phyloP scores from a whole-genome alignment of 1,284 basidiomycete species.

The Fomitopsis betulina region DNA sequence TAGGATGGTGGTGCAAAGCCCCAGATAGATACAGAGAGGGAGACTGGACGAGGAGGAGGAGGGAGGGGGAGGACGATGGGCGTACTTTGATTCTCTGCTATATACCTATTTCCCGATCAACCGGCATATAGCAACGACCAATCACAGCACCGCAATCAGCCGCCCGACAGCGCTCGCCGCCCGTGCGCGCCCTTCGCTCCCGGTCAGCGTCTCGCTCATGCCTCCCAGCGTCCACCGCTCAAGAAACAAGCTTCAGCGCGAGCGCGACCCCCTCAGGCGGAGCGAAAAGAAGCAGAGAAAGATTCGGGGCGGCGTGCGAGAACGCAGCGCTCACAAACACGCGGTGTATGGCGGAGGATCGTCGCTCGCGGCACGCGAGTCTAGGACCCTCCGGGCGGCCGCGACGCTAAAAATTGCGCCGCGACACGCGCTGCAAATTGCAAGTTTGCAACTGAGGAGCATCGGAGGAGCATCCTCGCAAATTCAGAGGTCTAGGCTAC shows the following conservation, averaged over 20 bases:
- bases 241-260: no score
- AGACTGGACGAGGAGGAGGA: neutral
- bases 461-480: neutral
- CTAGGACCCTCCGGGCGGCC: no score
- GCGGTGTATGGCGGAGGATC: no score
- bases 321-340: no score
- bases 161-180: neutral
- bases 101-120: slow-evolving; percentile 11
- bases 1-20: neutral
- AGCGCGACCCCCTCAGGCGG: no score
- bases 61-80: neutral
- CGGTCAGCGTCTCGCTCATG: neutral
- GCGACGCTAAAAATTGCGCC: no score
- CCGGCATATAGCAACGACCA: slow-evolving; percentile 10
- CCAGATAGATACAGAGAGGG: neutral
- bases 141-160: neutral
- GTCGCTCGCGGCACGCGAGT: no score
- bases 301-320: no score
- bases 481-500: neutral
- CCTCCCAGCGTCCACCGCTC: no score
- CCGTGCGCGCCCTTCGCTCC: neutral
- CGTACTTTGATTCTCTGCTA: neutral
- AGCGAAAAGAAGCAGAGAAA: no score
- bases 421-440: no score
- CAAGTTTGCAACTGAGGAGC: no score